Evolutionary conservation across 2,329 filamentous ascomycete species (phyloP), one percentile per base, ranked within the genome.

Genomic region (Apiospora saccharicola): DNA sequence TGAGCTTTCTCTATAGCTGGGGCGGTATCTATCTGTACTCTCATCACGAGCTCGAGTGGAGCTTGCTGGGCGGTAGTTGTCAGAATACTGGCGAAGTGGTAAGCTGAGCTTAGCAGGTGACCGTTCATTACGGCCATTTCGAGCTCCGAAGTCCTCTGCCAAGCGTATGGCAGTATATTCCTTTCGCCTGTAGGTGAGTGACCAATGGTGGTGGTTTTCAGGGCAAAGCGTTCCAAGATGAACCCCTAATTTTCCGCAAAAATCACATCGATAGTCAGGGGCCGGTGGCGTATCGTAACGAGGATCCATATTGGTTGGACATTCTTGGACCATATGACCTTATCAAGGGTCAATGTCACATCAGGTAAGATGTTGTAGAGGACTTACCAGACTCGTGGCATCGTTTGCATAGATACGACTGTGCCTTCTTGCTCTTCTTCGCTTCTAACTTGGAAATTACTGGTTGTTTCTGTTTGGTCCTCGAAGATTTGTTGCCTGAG

Each of bases 251-350:
- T 51, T 73, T 1, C 75, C 71, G 75, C 84, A 85, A 37, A 83
- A 72, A 5, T 75, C 70, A 70, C 84, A 86, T 24, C 37, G 47
- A 71, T 85, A 85, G 19, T 73, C 70, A 6, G 53, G 34, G 0
- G 70, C 49, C 2, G 83, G 83, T 43, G 73, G 71, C 68, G 43
- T 73, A 71, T 86, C 84, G 70, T 76, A 83, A 2, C 70, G 41
- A 13, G 83, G 81, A 71, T 86, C 82, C n/a, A 85, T 61, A 72
- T 83, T 84, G 2, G 84, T 86, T 24, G 84, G 84, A 70, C 85
- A 86, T 1, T 77, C 46, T 69, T 81, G 76, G 24, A 84, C 75
- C 72, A 75, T 79, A 73, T 86, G 85, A 37, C 83, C 85, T 86
- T 71, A 13, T 13, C 30, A 41, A 64, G 19, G 4, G 34, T 64